Conservation (phyloP, 2,329 filamentous ascomycete species). For the Pseudogymnoascus sp. region DNA sequence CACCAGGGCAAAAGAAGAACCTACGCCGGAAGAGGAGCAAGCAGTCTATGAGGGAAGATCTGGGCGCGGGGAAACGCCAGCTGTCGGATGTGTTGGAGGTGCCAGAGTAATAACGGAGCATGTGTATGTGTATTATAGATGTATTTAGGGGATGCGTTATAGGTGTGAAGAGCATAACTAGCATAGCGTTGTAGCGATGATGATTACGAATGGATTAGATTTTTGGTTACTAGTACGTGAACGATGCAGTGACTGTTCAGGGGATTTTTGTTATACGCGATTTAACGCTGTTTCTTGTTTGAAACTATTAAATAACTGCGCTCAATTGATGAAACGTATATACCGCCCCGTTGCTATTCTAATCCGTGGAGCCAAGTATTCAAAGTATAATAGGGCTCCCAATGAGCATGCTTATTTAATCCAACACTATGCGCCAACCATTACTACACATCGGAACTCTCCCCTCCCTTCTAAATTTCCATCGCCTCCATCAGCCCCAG, state of each 20-base stretch:
- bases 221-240: background rate
- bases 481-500: slow-evolving; percentile 4
- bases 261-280: background rate
- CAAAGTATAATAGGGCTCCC: background rate
- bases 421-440: background rate
- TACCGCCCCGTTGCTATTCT: background rate
- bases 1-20: background rate
- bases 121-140: background rate
- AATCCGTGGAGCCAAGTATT: background rate
- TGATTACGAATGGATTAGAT: slow-evolving; percentile 5
- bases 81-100: slow-evolving; percentile 6
- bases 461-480: background rate
- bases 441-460: background rate
- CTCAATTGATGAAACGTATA: background rate
- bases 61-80: slow-evolving; percentile 7
- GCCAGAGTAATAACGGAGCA: background rate
- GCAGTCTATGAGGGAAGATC: background rate
- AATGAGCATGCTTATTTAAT: background rate
- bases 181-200: slow-evolving; percentile 6
- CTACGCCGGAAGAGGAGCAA: slow-evolving; percentile 8
- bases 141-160: background rate
- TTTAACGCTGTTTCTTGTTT: background rate
- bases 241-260: background rate
- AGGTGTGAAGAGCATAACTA: background rate
- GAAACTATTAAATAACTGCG: background rate